A percentile compares a stretch with the other conserved stretches of the same genome.
These are phyloP conservation scores for Lophiotrema nucula DNA, from an alignment of 495 filamentous ascomycete species.

Conservation along the genomic window DNA sequence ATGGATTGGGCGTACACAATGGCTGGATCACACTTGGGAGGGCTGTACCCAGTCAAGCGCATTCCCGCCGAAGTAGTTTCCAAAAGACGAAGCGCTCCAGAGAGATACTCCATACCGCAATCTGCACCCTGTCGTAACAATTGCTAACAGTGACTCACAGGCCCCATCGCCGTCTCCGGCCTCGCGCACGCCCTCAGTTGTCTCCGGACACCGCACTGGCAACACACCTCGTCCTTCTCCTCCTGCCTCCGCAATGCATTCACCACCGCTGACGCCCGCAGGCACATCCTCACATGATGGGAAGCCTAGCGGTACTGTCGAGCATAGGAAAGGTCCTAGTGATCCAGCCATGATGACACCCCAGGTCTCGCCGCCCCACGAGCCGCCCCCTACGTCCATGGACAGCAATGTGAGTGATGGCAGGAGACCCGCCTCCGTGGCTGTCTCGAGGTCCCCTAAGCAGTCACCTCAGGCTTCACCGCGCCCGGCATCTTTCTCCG, in stretches of 20 bases:
- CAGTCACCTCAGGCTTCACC: constrained; percentile 38
- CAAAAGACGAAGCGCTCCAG: no score
- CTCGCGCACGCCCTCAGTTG: constrained; percentile 44
- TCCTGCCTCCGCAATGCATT: constrained; percentile 66
- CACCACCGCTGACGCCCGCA: constrained; percentile 86
- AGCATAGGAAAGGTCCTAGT: constrained; percentile 19
- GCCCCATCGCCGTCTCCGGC: constrained; percentile 52
- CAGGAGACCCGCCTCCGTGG: constrained; percentile 10
- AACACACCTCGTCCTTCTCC: constrained; percentile 48
- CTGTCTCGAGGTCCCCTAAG: constrained; percentile 42
- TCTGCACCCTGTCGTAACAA: neutral
- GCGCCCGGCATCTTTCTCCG: constrained; percentile 47
- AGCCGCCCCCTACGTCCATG: constrained; percentile 38
- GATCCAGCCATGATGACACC: constrained; percentile 64
- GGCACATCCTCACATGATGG: constrained; percentile 56
- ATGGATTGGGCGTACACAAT: constrained; percentile 1
- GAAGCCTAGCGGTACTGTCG: constrained; percentile 2
- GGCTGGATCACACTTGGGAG: no score
- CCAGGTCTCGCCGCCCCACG: constrained; percentile 55
- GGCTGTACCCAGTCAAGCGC: no score
- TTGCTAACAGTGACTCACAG: constrained; percentile 33
- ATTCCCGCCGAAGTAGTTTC: no score
- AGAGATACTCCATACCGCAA: no score
- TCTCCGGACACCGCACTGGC: constrained; percentile 37
- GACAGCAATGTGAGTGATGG: constrained; percentile 19